A percentile compares a stretch with the other conserved stretches of the same genome.
Evolutionary conservation across 2,329 filamentous ascomycete genomes (phyloP).

Genomic region (Zymoseptoria ardabiliae): DNA sequence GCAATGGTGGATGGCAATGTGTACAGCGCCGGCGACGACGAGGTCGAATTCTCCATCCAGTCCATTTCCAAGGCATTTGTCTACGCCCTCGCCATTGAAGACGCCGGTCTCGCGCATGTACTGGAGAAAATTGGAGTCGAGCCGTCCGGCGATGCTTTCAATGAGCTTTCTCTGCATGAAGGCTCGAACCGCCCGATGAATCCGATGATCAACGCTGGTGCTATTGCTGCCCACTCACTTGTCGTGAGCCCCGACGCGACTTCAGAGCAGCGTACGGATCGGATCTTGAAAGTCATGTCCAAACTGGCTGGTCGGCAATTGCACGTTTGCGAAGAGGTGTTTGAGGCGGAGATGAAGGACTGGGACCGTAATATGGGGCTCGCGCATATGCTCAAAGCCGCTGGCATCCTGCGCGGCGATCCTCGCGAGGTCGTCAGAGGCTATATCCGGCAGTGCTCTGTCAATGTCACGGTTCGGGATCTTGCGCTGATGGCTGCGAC

Average conservation of each 20-base stretch:
- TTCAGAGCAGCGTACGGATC: constrained; percentile 30
- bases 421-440: constrained; percentile 32
- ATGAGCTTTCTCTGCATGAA: constrained; percentile 21
- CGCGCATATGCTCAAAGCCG: constrained; percentile 37
- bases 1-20: constrained; percentile 36
- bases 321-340: constrained; percentile 34
- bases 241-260: constrained; percentile 24
- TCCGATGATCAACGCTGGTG: constrained; percentile 21
- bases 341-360: constrained; percentile 32
- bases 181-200: constrained; percentile 19
- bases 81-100: constrained; percentile 36
- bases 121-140: constrained; percentile 37
- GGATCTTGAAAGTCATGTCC: constrained; percentile 32
- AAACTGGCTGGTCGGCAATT: constrained; percentile 32
- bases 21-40: constrained; percentile 36
- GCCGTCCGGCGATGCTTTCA: constrained; percentile 36
- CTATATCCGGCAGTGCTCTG: constrained; percentile 37
- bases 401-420: constrained; percentile 33
- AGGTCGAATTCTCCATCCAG: constrained; percentile 37
- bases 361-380: constrained; percentile 26
- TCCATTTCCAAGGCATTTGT: constrained; percentile 39
- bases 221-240: constrained; percentile 20
- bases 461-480: constrained; percentile 38
- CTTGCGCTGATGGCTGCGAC: constrained; percentile 37
- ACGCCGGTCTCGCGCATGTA: constrained; percentile 31